phyloP scores from a whole-genome alignment of 2,329 filamentous ascomycete species.

The Beauveria medogensis region DNA sequence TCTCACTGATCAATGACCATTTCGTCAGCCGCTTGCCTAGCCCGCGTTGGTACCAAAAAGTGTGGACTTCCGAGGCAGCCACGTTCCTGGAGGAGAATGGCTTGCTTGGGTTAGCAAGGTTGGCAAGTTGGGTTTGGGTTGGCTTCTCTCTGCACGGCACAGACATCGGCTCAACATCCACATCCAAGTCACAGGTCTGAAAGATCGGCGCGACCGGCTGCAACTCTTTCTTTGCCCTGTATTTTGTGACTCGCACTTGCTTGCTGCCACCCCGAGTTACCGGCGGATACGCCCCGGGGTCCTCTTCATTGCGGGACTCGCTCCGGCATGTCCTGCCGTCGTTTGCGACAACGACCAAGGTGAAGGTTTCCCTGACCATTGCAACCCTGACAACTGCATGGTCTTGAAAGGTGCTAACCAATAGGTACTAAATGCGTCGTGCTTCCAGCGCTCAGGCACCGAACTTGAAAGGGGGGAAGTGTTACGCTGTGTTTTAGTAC shows the following conservation, averaged over 20 bases:
- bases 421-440: background rate
- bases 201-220: background rate
- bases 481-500: background rate
- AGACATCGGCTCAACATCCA: conserved; percentile 7
- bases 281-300: background rate
- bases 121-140: background rate
- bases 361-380: background rate
- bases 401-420: background rate
- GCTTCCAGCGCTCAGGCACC: background rate
- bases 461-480: background rate
- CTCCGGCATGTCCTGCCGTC: background rate
- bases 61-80: background rate
- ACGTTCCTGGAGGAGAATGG: background rate
- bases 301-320: background rate
- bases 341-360: background rate
- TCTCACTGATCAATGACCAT: background rate
- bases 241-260: background rate
- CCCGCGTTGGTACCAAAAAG: background rate
- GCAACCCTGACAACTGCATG: background rate
- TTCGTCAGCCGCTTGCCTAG: background rate
- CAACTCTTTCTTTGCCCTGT: background rate
- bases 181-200: conserved; percentile 1
- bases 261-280: background rate
- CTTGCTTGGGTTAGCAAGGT: background rate
- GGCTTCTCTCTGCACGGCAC: background rate